Evolutionary conservation across 495 filamentous ascomycete species (phyloP).

Genomic region (Hypoxylon lenormandii): DNA sequence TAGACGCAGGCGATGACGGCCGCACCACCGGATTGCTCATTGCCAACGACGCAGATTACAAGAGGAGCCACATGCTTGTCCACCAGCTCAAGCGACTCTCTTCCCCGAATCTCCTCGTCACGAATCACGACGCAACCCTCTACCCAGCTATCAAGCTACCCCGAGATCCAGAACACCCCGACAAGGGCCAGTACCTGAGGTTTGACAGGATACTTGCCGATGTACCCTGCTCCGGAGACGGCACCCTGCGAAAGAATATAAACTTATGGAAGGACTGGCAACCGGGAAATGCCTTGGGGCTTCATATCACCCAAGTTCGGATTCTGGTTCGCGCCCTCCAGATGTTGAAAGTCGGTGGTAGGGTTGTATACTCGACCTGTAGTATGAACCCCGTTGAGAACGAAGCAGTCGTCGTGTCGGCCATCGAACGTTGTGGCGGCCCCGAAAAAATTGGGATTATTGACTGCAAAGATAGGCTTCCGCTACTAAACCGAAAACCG

Average conservation of each 20-base stretch:
- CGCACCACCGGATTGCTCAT: conserved; percentile 89
- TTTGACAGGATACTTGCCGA: conserved; percentile 97
- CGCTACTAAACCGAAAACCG: conserved; percentile 75
- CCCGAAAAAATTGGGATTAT: conserved; percentile 81
- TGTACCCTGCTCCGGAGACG: conserved; percentile 96
- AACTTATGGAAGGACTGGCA: conserved; percentile 95
- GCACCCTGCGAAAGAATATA: conserved; percentile 88
- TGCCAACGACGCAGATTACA: conserved; percentile 95
- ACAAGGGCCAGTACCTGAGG: conserved; percentile 81
- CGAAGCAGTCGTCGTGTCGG: conserved; percentile 84
- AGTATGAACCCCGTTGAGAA: conserved; percentile 98
- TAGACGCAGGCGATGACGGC: conserved; percentile 79
- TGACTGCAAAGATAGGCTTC: conserved; percentile 81
- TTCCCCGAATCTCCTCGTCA: conserved; percentile 96
- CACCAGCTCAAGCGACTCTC: conserved; percentile 97
- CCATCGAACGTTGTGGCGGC: conserved; percentile 92
- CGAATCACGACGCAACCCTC: conserved; percentile 96
- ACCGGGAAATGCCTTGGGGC: conserved; percentile 81
- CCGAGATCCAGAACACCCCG: conserved; percentile 63
- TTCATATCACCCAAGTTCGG: conserved; percentile 83
- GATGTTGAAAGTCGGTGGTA: conserved; percentile 93
- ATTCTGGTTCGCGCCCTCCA: conserved; percentile 94
- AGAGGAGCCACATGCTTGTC: conserved; percentile 92
- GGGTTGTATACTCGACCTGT: conserved; percentile 96
- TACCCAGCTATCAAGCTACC: conserved; percentile 89